Conservation (phyloP, 1,284 basidiomycete genomes). For the Tylopilus sp. region DNA sequence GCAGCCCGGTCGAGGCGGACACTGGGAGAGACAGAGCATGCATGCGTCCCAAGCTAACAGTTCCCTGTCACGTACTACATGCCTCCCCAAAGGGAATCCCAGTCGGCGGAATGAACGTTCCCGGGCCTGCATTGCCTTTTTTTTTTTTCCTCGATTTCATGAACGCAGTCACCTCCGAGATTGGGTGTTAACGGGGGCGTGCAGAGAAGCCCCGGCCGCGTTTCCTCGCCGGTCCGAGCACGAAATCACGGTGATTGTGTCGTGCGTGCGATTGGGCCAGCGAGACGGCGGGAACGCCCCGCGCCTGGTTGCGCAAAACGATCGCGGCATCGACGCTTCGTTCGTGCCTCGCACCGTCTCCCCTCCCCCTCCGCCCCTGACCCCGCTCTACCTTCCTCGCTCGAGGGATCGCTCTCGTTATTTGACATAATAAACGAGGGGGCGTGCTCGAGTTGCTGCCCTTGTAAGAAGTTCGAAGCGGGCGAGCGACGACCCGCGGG, state of each 20-base stretch:
- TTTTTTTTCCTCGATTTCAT: no score
- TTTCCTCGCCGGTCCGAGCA: conserved; percentile 5
- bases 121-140: background rate
- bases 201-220: background rate
- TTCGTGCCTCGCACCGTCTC: conserved; percentile 2
- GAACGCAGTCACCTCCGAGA: no score
- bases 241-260: conserved; percentile 29
- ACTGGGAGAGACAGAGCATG: background rate
- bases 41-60: background rate
- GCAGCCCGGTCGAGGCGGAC: background rate
- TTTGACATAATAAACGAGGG: conserved; percentile 4
- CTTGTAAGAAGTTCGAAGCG: conserved; percentile 10
- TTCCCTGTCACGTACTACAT: background rate
- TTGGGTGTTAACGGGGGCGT: background rate
- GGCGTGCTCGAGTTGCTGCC: background rate
- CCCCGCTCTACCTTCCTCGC: conserved; percentile 14
- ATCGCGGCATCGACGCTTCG: conserved; percentile 6
- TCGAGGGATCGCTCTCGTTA: conserved; percentile 7
- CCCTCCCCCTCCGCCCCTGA: background rate
- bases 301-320: background rate
- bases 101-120: background rate
- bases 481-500: background rate
- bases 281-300: background rate
- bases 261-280: background rate
- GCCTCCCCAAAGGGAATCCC: conserved; percentile 1